Conservation (phyloP, 768 basidiomycete genomes). For the Naganishia randhawae region DNA sequence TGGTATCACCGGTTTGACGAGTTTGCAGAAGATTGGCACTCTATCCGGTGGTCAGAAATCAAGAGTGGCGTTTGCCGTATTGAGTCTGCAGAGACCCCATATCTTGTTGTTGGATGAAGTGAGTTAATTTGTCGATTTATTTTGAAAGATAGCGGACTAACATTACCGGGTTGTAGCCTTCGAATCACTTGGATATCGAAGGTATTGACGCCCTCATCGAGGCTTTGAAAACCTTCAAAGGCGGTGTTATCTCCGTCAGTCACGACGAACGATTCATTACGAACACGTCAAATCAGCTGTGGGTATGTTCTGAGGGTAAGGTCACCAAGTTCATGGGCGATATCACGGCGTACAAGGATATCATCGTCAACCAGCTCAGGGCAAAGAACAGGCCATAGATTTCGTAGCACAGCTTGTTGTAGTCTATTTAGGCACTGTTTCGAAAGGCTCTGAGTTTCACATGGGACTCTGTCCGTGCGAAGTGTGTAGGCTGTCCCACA, state of each 20-base stretch:
- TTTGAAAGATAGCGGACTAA: not conserved
- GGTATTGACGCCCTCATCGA: slow-evolving; percentile 93
- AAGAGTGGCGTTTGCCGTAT: slow-evolving; percentile 83
- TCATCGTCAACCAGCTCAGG: slow-evolving; percentile 72
- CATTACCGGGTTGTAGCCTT: slow-evolving; percentile 58
- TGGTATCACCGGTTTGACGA: slow-evolving; percentile 91
- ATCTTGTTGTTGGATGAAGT: slow-evolving; percentile 91
- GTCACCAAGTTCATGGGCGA: slow-evolving; percentile 82
- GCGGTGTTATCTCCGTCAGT: slow-evolving; percentile 82
- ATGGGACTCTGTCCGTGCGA: no score
- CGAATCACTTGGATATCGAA: slow-evolving; percentile 95
- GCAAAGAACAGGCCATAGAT: slow-evolving; percentile 45
- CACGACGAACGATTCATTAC: slow-evolving; percentile 97
- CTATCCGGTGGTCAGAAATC: slow-evolving; percentile 94
- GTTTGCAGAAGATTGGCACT: slow-evolving; percentile 80
- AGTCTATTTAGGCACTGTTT: not conserved
- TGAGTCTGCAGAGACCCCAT: slow-evolving; percentile 85
- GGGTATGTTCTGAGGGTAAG: slow-evolving; percentile 83
- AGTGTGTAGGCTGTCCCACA: no score
- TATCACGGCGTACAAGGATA: slow-evolving; percentile 84
- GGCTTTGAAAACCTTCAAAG: slow-evolving; percentile 70
- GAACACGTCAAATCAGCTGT: slow-evolving; percentile 79
- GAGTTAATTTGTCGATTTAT: slow-evolving; percentile 33
- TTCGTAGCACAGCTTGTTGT: slow-evolving; percentile 4
- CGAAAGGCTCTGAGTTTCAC: not conserved